phyloP scores from a whole-genome alignment of 345 rosid genomes.

The Eucalyptus paniculata region DNA sequence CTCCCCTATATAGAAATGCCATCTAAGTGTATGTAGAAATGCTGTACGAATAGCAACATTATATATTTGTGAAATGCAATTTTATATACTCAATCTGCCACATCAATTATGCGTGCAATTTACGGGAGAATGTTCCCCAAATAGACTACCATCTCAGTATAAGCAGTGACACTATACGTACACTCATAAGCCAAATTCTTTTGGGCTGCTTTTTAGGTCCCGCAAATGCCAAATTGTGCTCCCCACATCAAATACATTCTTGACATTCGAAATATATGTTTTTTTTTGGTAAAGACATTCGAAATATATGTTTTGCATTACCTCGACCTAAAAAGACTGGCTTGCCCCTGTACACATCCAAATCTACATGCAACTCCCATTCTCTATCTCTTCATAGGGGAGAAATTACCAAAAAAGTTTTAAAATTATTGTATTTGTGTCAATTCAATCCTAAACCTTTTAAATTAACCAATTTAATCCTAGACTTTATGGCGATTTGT shows the following conservation, averaged over 20 bases:
- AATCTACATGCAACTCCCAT: background rate
- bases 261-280: background rate
- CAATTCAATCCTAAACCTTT: background rate
- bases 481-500: too few relatives aligned
- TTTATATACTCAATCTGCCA: too few relatives aligned
- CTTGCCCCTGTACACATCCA: background rate
- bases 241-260: background rate
- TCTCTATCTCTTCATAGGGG: background rate
- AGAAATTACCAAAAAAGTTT: background rate
- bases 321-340: background rate
- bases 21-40: background rate
- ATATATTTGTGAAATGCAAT: too few relatives aligned
- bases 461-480: too few relatives aligned
- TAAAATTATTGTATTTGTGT: too few relatives aligned
- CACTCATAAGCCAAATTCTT: background rate
- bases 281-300: background rate
- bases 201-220: background rate
- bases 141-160: too few relatives aligned
- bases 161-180: background rate
- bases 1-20: background rate
- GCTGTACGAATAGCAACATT: too few relatives aligned
- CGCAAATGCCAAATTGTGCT: background rate
- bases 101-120: too few relatives aligned
- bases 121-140: too few relatives aligned
- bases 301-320: background rate